Base-by-base conservation (phyloP, 495 filamentous ascomycete genomes). In the Penicillium mononematosum region DNA sequence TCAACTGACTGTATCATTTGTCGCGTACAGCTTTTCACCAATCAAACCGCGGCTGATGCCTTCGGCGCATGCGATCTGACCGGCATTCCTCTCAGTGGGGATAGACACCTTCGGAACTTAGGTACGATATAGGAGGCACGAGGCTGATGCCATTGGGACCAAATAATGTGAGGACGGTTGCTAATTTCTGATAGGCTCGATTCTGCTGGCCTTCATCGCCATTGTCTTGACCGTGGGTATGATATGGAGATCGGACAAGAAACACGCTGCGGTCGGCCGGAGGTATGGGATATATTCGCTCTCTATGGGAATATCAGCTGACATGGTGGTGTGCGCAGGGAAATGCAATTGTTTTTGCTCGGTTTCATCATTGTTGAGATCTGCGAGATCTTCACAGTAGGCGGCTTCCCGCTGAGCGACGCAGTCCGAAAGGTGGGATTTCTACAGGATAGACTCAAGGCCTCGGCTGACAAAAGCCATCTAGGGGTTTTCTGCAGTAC, bases 311-410 rank as follows among this genome's bases (percentile, higher is more conserved):
- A 17, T 27, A 36, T 36, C 51, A 34, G 11, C 50, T 66, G 61
- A 63, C 51, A 39, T 11, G 20, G 9, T 7, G 27, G 17, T 16
- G 45, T 58, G 47, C 22, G 47, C 62, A 97, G 94, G 70, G 94
- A 99, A 66, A 98, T 98, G 76, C 94, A 99, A 82, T 68, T 96
- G 39, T 96, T 98, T 73, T 79, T 99, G 22, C 42, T 91, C 19
- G 87, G 88, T 38, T 99, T 91, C 65, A 88, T 96, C 44, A 75
- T 99, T 31, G 85, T 98, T 58, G 84, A 88, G 66, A 91, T 99
- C 63, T 95, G 91, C 70, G 94, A 99, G 68, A 96, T 99, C 63
- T 96, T 99, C 73, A 90, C 90, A 2, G 84, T 97, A 25, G 94
- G 94, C 55, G 88, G 87, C 47, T 92, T 99, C 68, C 91, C 91